Conservation (phyloP, 78 protist genomes). For the Bodo saltans region DNA sequence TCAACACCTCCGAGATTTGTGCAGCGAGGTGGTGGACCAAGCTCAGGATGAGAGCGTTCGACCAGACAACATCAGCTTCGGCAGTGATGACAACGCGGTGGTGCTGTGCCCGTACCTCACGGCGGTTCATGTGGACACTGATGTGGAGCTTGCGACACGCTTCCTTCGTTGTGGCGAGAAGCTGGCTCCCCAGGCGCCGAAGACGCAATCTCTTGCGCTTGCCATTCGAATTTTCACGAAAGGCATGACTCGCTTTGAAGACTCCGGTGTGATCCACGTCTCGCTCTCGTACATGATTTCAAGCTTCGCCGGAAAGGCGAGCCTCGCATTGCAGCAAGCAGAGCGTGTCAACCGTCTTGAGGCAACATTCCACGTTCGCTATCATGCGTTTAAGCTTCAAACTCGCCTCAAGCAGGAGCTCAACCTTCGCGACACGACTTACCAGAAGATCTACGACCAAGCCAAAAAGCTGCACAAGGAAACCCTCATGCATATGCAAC, state of each 20-base stretch:
- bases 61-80: no score
- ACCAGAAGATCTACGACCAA: not conserved
- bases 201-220: not conserved
- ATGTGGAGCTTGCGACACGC: conserved; percentile 6
- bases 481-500: not conserved
- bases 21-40: not conserved
- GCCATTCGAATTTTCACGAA: not conserved
- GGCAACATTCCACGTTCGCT: not conserved
- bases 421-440: not conserved
- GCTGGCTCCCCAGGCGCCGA: not conserved
- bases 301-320: not conserved
- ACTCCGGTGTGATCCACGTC: not conserved
- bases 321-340: not conserved
- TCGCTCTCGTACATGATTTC: not conserved
- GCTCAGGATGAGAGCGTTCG: not conserved
- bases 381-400: not conserved
- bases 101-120: not conserved
- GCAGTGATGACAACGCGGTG: not conserved
- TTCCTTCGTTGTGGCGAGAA: not conserved
- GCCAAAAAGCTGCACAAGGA: conserved; percentile 20
- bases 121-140: not conserved
- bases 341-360: not conserved
- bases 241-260: not conserved
- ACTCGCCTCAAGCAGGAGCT: not conserved
- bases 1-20: not conserved